Evolutionary conservation across 208 protist genomes (phyloP).

Genomic region (Jaenimonas drosophilae): DNA sequence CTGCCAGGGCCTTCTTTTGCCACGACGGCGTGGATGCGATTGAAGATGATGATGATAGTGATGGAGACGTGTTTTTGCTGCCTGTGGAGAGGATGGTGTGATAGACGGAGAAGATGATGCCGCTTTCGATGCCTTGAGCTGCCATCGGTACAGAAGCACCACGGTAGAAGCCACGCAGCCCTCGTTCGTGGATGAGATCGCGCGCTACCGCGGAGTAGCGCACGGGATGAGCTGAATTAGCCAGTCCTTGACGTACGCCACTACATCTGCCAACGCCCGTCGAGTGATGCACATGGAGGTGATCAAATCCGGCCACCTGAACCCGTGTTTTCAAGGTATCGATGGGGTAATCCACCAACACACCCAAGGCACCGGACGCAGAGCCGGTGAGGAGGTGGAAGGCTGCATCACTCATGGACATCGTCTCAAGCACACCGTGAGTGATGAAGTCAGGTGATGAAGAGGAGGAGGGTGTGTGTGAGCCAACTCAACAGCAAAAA

Average conservation of each 20-base stretch:
- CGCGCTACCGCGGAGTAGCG: slow-evolving; percentile 8
- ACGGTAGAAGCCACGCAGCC: slow-evolving; percentile 51
- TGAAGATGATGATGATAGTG: too few species aligned
- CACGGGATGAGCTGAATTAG: neutral
- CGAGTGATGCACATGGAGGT: too few species aligned
- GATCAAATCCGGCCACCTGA: too few species aligned
- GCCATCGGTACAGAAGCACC: slow-evolving; percentile 53
- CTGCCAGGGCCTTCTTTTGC: slow-evolving; percentile 12
- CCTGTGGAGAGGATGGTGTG: slow-evolving; percentile 9
- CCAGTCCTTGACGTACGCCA: neutral
- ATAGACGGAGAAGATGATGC: slow-evolving; percentile 44
- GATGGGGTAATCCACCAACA: slow-evolving; percentile 75
- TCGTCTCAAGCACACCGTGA: too few species aligned
- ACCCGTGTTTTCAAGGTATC: slow-evolving; percentile 80
- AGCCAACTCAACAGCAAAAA: neutral
- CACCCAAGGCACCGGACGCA: slow-evolving; percentile 41
- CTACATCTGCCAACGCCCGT: slow-evolving; percentile 2
- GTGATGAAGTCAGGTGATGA: too few species aligned
- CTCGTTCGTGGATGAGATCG: slow-evolving; percentile 24
- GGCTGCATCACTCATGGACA: slow-evolving; percentile 2
- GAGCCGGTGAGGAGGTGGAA: slow-evolving; percentile 42
- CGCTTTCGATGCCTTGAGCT: slow-evolving; percentile 36
- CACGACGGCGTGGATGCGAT: neutral
- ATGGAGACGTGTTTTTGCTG: too few species aligned
- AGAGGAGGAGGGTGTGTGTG: neutral